Evolutionary conservation across 73 alveolate genomes (phyloP).

Genomic region (Breviolum minutum): DNA sequence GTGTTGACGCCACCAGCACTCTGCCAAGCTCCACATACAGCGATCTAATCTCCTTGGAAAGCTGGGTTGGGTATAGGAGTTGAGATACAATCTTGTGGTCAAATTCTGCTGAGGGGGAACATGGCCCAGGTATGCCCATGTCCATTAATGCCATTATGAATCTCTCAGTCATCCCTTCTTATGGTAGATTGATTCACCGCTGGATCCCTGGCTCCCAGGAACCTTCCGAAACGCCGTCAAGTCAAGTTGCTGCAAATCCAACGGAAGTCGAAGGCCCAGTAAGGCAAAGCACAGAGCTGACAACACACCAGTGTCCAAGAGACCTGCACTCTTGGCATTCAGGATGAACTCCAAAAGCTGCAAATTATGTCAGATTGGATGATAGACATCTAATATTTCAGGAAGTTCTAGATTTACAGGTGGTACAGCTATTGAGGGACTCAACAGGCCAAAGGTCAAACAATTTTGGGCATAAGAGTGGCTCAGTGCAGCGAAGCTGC

Average conservation of each 20-base stretch:
- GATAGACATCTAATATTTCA: too few species aligned
- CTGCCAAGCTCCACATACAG: slow-evolving; percentile 87
- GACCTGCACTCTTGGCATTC: too few species aligned
- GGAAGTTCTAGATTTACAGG: too few species aligned
- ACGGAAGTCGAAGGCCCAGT: slow-evolving; percentile 31
- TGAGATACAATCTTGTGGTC: background rate
- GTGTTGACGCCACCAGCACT: slow-evolving; percentile 91
- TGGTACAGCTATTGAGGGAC: background rate
- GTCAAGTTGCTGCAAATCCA: slow-evolving; percentile 36
- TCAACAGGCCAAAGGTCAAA: too few species aligned
- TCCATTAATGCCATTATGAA: background rate
- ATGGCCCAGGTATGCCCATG: background rate
- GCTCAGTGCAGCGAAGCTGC: background rate
- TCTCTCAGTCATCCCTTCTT: background rate
- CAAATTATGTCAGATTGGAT: too few species aligned
- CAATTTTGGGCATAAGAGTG: background rate
- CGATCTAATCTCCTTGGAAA: slow-evolving; percentile 61
- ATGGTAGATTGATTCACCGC: background rate
- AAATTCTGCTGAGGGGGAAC: background rate
- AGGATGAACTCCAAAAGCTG: too few species aligned
- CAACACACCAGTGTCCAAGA: slow-evolving; percentile 78
- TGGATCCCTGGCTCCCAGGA: too few species aligned
- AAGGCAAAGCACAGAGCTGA: slow-evolving; percentile 67
- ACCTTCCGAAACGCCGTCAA: background rate
- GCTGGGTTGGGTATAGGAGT: background rate